Evolutionary conservation across 768 basidiomycete genomes (phyloP), one percentile per base, ranked within the genome.

Genomic region (Dictyophora rubrovolvata): DNA sequence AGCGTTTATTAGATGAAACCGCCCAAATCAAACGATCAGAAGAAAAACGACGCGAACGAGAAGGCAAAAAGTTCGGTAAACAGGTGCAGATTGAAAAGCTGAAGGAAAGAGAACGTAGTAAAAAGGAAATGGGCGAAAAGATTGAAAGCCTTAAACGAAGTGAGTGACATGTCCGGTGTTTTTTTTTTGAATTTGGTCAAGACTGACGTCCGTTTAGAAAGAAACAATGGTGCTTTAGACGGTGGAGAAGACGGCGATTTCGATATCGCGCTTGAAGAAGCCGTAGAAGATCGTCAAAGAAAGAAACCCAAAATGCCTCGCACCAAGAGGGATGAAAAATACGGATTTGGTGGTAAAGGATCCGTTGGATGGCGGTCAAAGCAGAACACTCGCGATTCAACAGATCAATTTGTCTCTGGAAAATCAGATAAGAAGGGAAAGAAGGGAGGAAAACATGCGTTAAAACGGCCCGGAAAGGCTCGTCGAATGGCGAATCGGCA

Each of bases 61-160:
- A 96, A 66, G 87, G 92, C 57, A 97, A 98, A 77, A 98, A 97
- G 77, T 96, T 91, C 67, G 95, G 95, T 22, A 99, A 98, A 71
- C 91, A 97, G 71, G 92, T 98, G 11, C 96, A 99, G 72, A 72
- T 89, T 37, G 94, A 97, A 75, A 93, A 93, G 71, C 77, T 91
- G 63, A 90, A 92, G 70, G 91, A 95, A 75, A 77, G 95, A 49
- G 87, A 93, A 70, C 79, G 76, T 11, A 81, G 84, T 59, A 94
- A 93, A 79, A 96, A 94, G 75, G 89, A 92, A 34, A 86, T 95
- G 80, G 86, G 87, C 60, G 92, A 94, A 65, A 76, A 85, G 47
- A 75, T 93, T 21, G 87, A 93, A 67, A 83, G 84, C 7, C 80
- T 97, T 63, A 96, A 97, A 74, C 79, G 93, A 72, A 96, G 93